Evolutionary conservation across 805 yeast genomes (phyloP), one percentile per base, ranked within the genome.

Genomic region (Pichia cabralensis): DNA sequence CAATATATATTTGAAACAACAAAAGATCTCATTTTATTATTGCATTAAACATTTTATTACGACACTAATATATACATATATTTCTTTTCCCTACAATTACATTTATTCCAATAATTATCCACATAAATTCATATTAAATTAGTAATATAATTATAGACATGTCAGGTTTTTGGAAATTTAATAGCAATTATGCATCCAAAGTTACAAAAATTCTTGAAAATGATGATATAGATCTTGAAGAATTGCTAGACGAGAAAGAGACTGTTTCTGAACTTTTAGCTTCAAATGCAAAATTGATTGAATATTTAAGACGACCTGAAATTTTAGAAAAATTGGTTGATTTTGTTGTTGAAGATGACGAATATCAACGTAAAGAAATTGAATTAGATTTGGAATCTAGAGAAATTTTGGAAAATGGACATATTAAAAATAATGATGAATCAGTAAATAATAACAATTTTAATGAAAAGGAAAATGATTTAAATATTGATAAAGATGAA

Each of bases 231-330:
- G 52, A 60, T 5, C 55, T 76, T 39, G 74, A 70, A 30, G 80
- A 78, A 31, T 56, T 84, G 29, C 60, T 84, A 41, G 86, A 80
- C 50, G 89, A 82, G 46, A 80, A 74, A 30, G 88, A 80, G 39
- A 56, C 84, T 20, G 62, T 81, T 19, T 81, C 81, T 38, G 92
- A 83, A 52, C 61, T 84, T 24, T 60, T 79, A 42, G 72, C 80
- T 16, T 76, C 85, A 14, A 81, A 81, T 53, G 68, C 78, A 29
- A 79, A 80, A 50, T 67, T 92, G 32, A 65, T 88, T 26, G 92
- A 85, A 48, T 78, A 78, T 48, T 63, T 92, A 36, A 69, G 89
- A 42, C 83, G 82, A 50, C 86, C 92, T 12, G 81, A 76, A 34
- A 74, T 84, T 12, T 55, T 89, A 40, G 68, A 65, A 34, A 73